Evolutionary conservation across 495 filamentous ascomycete genomes (phyloP).

Genomic region (Tuber borchii): DNA sequence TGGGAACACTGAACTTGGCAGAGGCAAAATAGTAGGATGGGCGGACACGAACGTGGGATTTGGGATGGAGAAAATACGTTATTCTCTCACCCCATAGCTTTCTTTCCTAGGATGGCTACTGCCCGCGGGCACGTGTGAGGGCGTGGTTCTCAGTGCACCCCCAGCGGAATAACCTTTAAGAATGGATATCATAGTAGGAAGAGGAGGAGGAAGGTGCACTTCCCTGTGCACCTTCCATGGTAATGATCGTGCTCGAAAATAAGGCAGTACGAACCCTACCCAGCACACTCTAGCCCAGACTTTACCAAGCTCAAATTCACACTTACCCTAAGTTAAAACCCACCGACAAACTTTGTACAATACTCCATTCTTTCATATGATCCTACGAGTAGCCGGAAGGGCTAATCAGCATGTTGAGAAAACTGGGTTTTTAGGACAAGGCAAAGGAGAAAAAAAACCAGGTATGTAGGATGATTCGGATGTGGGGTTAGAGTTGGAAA

Average conservation of each 20-base stretch:
- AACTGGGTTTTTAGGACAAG: not conserved
- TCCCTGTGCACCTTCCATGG: too few relatives aligned
- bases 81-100: not conserved
- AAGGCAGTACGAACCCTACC: too few relatives aligned
- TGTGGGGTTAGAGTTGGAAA: not conserved
- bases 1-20: too few relatives aligned
- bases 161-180: too few relatives aligned
- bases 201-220: too few relatives aligned
- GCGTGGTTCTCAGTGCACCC: not conserved
- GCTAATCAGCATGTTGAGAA: not conserved
- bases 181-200: too few relatives aligned
- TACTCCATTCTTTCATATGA: too few relatives aligned
- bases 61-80: not conserved
- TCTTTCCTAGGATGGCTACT: not conserved
- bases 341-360: too few relatives aligned
- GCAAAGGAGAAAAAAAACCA: not conserved
- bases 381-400: not conserved
- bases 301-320: too few relatives aligned
- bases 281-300: too few relatives aligned
- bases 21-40: not conserved
- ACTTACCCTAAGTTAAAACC: too few relatives aligned
- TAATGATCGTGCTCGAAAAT: too few relatives aligned
- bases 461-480: not conserved
- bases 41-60: not conserved
- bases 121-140: not conserved